These are phyloP conservation scores for Podospora australis DNA, from an alignment of 495 filamentous ascomycete species.

Conservation along the genomic window DNA sequence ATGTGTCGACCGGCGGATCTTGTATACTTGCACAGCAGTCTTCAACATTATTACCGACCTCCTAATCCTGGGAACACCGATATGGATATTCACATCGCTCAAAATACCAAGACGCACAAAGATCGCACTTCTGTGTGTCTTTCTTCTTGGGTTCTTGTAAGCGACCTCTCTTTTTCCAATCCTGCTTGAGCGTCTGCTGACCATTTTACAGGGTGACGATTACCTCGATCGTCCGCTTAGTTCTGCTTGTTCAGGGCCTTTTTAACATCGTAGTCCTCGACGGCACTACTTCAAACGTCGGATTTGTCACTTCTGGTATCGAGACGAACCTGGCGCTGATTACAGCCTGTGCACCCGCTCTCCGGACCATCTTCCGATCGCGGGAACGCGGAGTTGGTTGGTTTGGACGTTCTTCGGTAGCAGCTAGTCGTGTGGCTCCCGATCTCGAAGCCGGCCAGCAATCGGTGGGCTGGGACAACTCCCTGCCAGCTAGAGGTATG, in stretches of 20 bases:
- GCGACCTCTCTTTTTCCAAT: slow-evolving; percentile 9
- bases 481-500: neutral
- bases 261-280: slow-evolving; percentile 27
- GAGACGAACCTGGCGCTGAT: slow-evolving; percentile 52
- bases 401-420: slow-evolving; percentile 19
- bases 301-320: slow-evolving; percentile 46
- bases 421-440: neutral
- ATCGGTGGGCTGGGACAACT: neutral
- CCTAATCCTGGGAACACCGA: slow-evolving; percentile 41
- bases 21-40: slow-evolving; percentile 40
- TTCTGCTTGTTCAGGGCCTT: slow-evolving; percentile 29
- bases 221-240: slow-evolving; percentile 39
- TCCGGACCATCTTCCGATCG: slow-evolving; percentile 34
- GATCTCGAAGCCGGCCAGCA: neutral
- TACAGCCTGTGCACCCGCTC: slow-evolving; percentile 41
- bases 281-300: slow-evolving; percentile 32
- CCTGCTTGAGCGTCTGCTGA: neutral
- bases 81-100: slow-evolving; percentile 41
- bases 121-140: slow-evolving; percentile 43
- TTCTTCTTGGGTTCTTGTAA: slow-evolving; percentile 46
- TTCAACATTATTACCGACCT: slow-evolving; percentile 49
- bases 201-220: slow-evolving; percentile 41
- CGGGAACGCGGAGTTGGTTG: slow-evolving; percentile 29
- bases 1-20: slow-evolving; percentile 43
- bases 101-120: slow-evolving; percentile 43